Evolutionary conservation across 306 rosid genomes (phyloP).

Genomic region (Rosa persica): DNA sequence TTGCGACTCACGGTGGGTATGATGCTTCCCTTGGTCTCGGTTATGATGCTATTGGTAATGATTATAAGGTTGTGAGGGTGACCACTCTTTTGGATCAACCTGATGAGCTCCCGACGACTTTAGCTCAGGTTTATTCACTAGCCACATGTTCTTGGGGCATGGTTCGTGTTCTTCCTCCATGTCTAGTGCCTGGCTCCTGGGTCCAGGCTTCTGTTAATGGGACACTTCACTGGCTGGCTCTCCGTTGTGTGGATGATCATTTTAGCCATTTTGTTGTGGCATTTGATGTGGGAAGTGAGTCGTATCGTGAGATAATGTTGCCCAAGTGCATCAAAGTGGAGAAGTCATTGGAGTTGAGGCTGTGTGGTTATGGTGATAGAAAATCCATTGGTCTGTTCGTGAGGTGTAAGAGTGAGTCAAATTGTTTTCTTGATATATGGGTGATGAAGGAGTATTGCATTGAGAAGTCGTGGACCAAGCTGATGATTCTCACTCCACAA

Average conservation of each 20-base stretch:
- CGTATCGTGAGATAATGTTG: background rate
- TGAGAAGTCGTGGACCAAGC: background rate
- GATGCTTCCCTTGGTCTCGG: background rate
- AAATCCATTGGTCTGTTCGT: background rate
- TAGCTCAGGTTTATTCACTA: background rate
- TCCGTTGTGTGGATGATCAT: background rate
- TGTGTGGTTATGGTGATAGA: background rate
- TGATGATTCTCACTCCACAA: background rate
- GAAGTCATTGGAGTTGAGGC: background rate
- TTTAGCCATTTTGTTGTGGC: background rate
- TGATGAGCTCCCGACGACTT: background rate
- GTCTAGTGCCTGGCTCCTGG: background rate
- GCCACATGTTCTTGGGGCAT: background rate
- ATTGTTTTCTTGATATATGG: background rate
- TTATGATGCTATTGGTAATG: background rate
- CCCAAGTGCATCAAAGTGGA: background rate
- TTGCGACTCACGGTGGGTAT: background rate
- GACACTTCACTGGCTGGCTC: background rate
- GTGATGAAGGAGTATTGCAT: background rate
- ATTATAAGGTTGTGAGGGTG: background rate
- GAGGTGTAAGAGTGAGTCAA: background rate
- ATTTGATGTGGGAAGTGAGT: constrained; percentile 3
- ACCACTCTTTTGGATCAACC: background rate
- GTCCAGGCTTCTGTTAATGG: background rate
- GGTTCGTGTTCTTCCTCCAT: background rate